Conservation (phyloP, 805 yeast species). For the Saturnispora quitensis region DNA sequence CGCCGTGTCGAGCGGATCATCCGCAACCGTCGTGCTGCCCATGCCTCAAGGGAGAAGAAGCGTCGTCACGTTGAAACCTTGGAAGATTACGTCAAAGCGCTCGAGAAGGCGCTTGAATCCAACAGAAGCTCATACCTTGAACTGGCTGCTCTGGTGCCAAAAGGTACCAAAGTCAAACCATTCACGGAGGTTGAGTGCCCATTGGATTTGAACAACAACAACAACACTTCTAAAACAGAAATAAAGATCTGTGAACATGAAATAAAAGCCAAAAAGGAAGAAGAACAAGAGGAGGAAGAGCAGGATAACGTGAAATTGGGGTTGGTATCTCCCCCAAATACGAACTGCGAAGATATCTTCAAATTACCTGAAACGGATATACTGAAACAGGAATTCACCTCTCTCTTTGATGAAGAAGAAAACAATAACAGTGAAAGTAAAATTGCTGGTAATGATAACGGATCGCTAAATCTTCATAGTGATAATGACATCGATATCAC, state of each 20-base stretch:
- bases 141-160: conserved; percentile 11
- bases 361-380: conserved; percentile 21
- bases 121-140: not conserved
- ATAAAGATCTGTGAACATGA: not conserved
- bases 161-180: not conserved
- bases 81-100: conserved; percentile 46
- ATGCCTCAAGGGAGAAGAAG: conserved; percentile 94
- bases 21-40: conserved; percentile 94
- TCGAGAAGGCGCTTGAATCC: conserved; percentile 24
- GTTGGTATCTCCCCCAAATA: conserved; percentile 23
- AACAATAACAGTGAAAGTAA: not conserved
- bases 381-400: conserved; percentile 21
- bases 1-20: conserved; percentile 87
- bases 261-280: conserved; percentile 1
- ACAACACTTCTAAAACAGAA: not conserved
- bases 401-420: conserved; percentile 13
- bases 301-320: not conserved
- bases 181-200: not conserved
- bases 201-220: not conserved
- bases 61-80: conserved; percentile 82
- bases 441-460: conserved; percentile 18
- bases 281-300: conserved; percentile 14
- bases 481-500: not conserved
- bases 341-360: conserved; percentile 26
- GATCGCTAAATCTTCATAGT: not conserved